A percentile compares a stretch with the other conserved stretches of the same genome.
Evolutionary conservation across 1,284 basidiomycete genomes (phyloP).

Genomic region (Naganishia sp.): DNA sequence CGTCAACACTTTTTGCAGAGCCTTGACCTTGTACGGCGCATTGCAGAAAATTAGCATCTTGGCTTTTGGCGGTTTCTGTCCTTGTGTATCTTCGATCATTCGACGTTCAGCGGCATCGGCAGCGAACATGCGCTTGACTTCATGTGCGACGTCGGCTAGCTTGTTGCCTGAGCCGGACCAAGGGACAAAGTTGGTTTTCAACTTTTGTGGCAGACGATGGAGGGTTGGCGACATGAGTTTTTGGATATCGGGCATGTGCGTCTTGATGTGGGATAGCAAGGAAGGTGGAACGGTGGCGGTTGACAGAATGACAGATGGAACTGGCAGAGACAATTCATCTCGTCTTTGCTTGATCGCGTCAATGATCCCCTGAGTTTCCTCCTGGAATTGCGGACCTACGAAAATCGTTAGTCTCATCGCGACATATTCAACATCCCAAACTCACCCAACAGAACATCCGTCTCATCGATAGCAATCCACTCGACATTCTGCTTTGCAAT

Average conservation of each 20-base stretch:
- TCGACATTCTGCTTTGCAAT: slow-evolving; percentile 54
- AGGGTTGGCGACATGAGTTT: slow-evolving; percentile 75
- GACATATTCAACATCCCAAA: slow-evolving; percentile 20
- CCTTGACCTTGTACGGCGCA: slow-evolving; percentile 32
- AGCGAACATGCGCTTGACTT: slow-evolving; percentile 71
- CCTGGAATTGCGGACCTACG: slow-evolving; percentile 74
- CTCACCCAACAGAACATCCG: slow-evolving; percentile 81
- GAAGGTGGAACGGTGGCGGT: slow-evolving; percentile 82
- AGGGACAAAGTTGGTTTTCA: slow-evolving; percentile 69
- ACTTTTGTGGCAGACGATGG: slow-evolving; percentile 70
- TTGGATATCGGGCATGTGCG: slow-evolving; percentile 48
- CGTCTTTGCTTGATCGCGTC: slow-evolving; percentile 44
- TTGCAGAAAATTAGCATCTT: slow-evolving; percentile 35
- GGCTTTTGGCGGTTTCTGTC: slow-evolving; percentile 3
- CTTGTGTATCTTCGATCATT: slow-evolving; percentile 14
- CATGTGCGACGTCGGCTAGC: slow-evolving; percentile 71
- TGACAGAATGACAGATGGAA: slow-evolving; percentile 69
- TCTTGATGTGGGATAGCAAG: slow-evolving; percentile 51
- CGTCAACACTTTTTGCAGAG: slow-evolving; percentile 60
- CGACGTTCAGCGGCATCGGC: slow-evolving; percentile 61
- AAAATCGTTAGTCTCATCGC: slow-evolving; percentile 15
- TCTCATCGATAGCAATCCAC: slow-evolving; percentile 85
- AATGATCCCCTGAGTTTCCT: slow-evolving; percentile 67
- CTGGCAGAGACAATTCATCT: slow-evolving; percentile 35
- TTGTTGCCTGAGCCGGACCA: slow-evolving; percentile 74